Evolutionary conservation across 306 rosid genomes (phyloP).

Genomic region (Acacia confusa): DNA sequence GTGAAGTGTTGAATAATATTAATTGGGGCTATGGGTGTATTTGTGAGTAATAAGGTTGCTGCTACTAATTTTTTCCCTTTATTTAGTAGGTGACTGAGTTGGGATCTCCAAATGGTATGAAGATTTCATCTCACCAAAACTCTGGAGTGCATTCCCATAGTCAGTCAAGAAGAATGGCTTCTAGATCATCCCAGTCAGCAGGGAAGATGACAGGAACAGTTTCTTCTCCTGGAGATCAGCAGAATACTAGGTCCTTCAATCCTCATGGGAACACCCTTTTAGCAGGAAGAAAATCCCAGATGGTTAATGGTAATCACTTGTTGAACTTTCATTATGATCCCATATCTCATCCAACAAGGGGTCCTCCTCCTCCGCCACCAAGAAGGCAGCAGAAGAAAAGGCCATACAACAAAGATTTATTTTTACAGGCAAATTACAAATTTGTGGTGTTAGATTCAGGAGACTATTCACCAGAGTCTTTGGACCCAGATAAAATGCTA

Average conservation of each 20-base stretch:
- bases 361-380: conserved; percentile 74
- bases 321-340: conserved; percentile 92
- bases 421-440: conserved; percentile 94
- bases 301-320: conserved; percentile 78
- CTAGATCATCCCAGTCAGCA: conserved; percentile 47
- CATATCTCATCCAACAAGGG: conserved; percentile 74
- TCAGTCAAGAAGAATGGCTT: conserved; percentile 46
- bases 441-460: conserved; percentile 85
- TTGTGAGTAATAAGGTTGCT: neutral
- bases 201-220: conserved; percentile 42
- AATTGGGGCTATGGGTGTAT: neutral
- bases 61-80: neutral
- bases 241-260: conserved; percentile 32
- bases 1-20: neutral
- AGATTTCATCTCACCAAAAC: conserved; percentile 43
- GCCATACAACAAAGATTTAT: conserved; percentile 86
- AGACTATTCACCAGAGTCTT: conserved; percentile 52
- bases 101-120: conserved; percentile 40
- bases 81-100: conserved; percentile 56
- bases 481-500: conserved; percentile 97
- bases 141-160: conserved; percentile 44
- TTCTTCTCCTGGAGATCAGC: conserved; percentile 52
- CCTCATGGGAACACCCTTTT: conserved; percentile 55
- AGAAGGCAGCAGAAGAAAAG: conserved; percentile 76
- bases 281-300: conserved; percentile 68